Base-by-base conservation (phyloP, 306 rosid species). In the Dalbergia cochinchinensis region DNA sequence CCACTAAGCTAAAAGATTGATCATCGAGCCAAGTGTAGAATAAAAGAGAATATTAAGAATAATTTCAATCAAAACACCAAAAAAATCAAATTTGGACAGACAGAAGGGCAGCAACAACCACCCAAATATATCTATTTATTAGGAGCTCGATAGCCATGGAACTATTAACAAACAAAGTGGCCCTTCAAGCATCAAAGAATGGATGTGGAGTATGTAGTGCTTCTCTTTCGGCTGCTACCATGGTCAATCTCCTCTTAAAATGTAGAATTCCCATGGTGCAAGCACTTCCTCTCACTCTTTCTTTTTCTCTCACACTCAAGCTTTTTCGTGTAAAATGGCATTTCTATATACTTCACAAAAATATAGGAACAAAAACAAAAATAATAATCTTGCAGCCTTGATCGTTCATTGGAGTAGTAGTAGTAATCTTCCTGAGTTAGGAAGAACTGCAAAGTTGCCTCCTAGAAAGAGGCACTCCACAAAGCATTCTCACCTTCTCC, bases 401-500 rank as follows among this genome's bases (percentile, higher is more conserved):
- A 35, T 78, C 71, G 34, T 76, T 74, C 83, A 8, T 59, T 74
- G 53, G 65, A 16, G 60, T 59, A 39, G 57, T 48, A 44, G 41
- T 82, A 55, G 18, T 75, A 57, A 69, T 86, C 87, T 84, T 92
- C 99, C 91, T 1, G 90, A 89, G 96, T 59, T 89, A 22, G 96
- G 95, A 91, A 91, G 97, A 83, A 82, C 59, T 76, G 51, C 55
- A 78, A 15, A 42, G 80, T 78, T 39, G 22, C 79, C 37, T 37
- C 72, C 59, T 85, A 89, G 88, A 95, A 93, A 68, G 97, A 69
- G 74, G 98, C 93, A 79, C 92, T 90, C 99, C 99, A 96, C 66
- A 96, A 83, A 69, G 92, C 90, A 34, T 89, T 90, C 73, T 93
- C 99, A 9, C 96, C 97, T 85, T 96, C 99, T 35, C 99, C 97